A percentile compares a stretch with the other conserved stretches of the same genome.
Conservation (phyloP, 306 rosid species). For the Ormosia emarginata region DNA sequence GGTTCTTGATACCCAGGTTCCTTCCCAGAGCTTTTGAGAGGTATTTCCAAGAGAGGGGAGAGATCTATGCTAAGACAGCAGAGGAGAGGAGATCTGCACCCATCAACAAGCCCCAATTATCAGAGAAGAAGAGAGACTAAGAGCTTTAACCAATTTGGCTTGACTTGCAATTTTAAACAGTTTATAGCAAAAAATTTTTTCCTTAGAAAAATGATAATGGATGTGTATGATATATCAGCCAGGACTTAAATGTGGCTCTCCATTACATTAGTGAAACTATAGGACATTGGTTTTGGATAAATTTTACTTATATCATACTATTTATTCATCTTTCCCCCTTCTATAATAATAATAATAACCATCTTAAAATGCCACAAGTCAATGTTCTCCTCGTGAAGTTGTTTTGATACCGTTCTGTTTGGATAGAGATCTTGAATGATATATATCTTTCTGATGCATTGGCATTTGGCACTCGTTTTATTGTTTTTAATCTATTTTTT, state of each 20-base stretch:
- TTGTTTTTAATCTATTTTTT: too few species aligned
- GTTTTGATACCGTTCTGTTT: too few species aligned
- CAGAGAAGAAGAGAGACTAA: conserved; percentile 36
- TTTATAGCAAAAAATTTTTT: background rate
- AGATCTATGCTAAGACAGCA: conserved; percentile 44
- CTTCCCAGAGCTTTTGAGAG: conserved; percentile 81
- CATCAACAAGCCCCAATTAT: conserved; percentile 5
- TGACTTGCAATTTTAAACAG: background rate
- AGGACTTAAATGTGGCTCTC: background rate
- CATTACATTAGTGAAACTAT: background rate
- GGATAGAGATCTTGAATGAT: background rate
- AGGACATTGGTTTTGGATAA: conserved; percentile 1
- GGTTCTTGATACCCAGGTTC: conserved; percentile 68
- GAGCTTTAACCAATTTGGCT: background rate
- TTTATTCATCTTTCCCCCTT: background rate
- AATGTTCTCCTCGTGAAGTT: too few species aligned
- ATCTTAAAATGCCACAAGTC: background rate
- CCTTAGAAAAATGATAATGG: background rate
- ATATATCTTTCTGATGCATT: background rate
- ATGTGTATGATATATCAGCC: conserved; percentile 9
- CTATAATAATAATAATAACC: background rate
- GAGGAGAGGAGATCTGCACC: conserved; percentile 52
- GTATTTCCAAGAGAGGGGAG: conserved; percentile 59
- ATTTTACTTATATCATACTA: background rate
- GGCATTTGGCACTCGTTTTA: background rate